Percentiles rank a stretch among this genome's conserved stretches.
Evolutionary conservation across 202 grass and related monocot genomes (phyloP).

Genomic region (Carex sylvatica): DNA sequence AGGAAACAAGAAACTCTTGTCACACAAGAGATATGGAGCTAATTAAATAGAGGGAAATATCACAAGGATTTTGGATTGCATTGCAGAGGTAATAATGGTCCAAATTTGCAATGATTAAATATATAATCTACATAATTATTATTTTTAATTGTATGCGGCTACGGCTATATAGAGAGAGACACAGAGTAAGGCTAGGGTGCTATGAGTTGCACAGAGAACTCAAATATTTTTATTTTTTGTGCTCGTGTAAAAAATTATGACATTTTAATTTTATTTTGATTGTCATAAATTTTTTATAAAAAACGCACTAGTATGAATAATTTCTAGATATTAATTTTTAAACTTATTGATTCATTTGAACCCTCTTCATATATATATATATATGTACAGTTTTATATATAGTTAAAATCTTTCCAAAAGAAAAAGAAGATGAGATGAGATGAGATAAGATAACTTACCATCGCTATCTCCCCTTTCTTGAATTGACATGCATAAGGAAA

Average conservation of each 20-base stretch:
- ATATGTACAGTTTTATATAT: not conserved
- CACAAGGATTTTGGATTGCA: not conserved
- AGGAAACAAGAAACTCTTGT: constrained; percentile 24
- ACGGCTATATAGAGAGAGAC: too few relatives aligned
- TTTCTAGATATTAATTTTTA: too few relatives aligned
- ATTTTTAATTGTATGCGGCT: not conserved
- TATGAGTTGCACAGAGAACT: too few relatives aligned
- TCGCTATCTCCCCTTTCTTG: not conserved
- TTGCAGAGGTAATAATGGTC: not conserved
- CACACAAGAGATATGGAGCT: constrained; percentile 28
- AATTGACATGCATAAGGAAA: not conserved
- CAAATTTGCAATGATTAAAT: not conserved
- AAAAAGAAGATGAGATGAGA: not conserved
- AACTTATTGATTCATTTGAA: too few relatives aligned
- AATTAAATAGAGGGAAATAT: not conserved
- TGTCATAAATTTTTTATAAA: too few relatives aligned
- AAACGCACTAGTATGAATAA: too few relatives aligned
- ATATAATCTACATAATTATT: not conserved
- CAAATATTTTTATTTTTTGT: too few relatives aligned
- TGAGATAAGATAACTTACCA: constrained; percentile 17
- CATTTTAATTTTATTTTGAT: too few relatives aligned
- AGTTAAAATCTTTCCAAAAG: not conserved
- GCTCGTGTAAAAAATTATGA: too few relatives aligned
- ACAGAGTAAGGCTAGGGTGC: too few relatives aligned
- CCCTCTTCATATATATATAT: too few relatives aligned